Evolutionary conservation across 2,329 filamentous ascomycete species (phyloP).

Genomic region (Dactylellina haptotyla): DNA sequence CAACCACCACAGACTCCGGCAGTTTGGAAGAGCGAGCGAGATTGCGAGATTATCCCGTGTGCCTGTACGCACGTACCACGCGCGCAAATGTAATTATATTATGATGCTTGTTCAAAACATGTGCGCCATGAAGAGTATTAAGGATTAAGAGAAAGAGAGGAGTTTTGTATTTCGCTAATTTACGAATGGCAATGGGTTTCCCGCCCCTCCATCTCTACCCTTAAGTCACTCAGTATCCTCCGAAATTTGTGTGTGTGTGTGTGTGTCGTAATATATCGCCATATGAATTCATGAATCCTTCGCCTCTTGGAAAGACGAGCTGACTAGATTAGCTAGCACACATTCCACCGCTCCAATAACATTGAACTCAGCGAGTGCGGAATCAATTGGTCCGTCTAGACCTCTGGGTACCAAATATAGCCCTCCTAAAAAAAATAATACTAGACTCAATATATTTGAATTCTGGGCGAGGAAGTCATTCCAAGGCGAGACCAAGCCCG

Average conservation of each 20-base stretch:
- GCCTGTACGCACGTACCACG: not conserved
- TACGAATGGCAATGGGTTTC: too few relatives aligned
- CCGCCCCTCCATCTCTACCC: too few relatives aligned
- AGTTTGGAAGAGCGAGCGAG: constrained; percentile 13
- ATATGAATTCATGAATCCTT: not conserved
- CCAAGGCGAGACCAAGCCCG: too few relatives aligned
- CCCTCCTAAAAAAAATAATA: not conserved
- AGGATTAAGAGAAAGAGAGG: too few relatives aligned
- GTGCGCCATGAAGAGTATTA: too few relatives aligned
- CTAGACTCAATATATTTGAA: too few relatives aligned
- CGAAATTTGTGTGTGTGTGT: too few relatives aligned
- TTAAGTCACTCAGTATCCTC: too few relatives aligned
- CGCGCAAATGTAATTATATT: too few relatives aligned
- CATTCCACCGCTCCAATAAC: not conserved
- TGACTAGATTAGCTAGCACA: not conserved
- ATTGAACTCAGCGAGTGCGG: not conserved
- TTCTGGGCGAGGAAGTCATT: too few relatives aligned
- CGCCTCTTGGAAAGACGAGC: not conserved
- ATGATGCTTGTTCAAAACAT: too few relatives aligned
- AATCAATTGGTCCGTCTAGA: constrained; percentile 9
- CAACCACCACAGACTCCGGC: constrained; percentile 12
- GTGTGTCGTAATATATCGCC: not conserved
- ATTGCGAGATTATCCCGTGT: not conserved
- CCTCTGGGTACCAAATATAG: constrained; percentile 9
- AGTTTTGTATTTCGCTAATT: too few relatives aligned